Evolutionary conservation across 2,329 filamentous ascomycete genomes (phyloP), one percentile per base, ranked within the genome.

Genomic region (Colletotrichum endophyticum): DNA sequence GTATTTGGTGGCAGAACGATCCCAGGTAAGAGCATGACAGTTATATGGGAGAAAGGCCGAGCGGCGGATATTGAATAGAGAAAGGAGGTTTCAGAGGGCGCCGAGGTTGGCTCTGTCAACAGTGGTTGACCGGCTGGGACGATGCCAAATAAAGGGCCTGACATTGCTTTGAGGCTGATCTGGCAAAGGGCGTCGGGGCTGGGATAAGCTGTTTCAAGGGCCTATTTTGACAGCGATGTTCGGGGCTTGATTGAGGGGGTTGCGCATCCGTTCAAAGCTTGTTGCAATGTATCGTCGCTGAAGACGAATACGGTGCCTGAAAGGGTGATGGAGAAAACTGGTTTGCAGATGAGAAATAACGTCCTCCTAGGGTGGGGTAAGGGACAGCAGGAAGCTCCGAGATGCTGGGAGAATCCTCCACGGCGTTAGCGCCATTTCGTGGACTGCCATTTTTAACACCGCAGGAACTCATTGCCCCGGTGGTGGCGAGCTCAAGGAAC

Each of bases 11-110:
- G 96, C 0, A 99, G 89, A 12, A 90, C 85, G 12, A 94, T 89
- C 59, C 94, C 94, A 0, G 97, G 98, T 1, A 98, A 91, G 44
- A 98, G 89, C 87, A 99, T 98, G 73, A 99, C 93, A 81, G 96
- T 94, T 72, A 99, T 91, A 84, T 99, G 96, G 19, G 94, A 92
- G 84, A 97, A 95, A 68, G 92, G 80, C 59, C 87, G 87, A 72
- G 80, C 77, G n/a, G 85, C 79, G 15, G 86, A 84, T 3, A 91
- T 85, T 66, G 86, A 85, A 84, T 90, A 93, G 73, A 92, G 86
- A 79, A 92, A 89, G n/a, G 89, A 90, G 4, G 88, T 90, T 66
- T 86, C 86, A 1, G 89, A 88, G 1, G 89, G 91, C 3, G 86
- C 83, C n/a, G 88, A 88, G 34, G 89, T 86, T 1, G 92, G 91